These are phyloP conservation scores for Chlamydomonas applanata DNA, from an alignment of 139 green algal genomes.

Conservation along the genomic window DNA sequence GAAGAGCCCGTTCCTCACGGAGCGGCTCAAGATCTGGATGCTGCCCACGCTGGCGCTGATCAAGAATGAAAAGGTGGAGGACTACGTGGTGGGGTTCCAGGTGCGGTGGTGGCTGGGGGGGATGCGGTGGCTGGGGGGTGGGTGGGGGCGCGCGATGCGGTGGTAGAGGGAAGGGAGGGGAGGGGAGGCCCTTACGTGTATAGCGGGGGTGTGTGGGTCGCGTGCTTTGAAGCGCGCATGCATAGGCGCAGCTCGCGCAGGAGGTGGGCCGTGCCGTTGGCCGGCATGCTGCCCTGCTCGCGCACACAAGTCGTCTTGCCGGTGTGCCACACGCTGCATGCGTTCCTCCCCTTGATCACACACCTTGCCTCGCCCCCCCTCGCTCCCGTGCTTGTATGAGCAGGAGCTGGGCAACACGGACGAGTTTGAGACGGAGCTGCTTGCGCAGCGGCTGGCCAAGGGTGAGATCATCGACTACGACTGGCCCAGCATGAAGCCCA, in stretches of 20 bases:
- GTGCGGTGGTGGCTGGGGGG: neutral
- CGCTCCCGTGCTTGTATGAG: no score
- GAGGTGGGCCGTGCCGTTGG: no score
- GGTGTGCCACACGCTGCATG: no score
- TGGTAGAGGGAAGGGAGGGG: no score
- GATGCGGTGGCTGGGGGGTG: no score
- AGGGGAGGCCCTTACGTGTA: no score
- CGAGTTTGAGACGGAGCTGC: constrained; percentile 56
- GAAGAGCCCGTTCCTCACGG: constrained; percentile 90
- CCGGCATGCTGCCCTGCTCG: no score
- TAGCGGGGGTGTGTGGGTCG: neutral
- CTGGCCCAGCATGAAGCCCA: constrained; percentile 6
- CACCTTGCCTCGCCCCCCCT: neutral
- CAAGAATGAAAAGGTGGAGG: constrained; percentile 82
- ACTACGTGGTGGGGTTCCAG: constrained; percentile 73
- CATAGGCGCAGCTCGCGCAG: no score
- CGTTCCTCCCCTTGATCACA: neutral
- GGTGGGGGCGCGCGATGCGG: no score
- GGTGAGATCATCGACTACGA: constrained; percentile 43
- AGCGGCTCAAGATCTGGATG: constrained; percentile 89
- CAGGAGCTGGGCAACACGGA: constrained; percentile 58
- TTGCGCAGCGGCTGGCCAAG: constrained; percentile 51
- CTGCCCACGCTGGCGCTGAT: constrained; percentile 91
- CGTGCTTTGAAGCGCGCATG: neutral
- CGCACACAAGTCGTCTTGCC: no score